phyloP scores from a whole-genome alignment of 768 basidiomycete genomes.

The Pisolithus tinctorius region DNA sequence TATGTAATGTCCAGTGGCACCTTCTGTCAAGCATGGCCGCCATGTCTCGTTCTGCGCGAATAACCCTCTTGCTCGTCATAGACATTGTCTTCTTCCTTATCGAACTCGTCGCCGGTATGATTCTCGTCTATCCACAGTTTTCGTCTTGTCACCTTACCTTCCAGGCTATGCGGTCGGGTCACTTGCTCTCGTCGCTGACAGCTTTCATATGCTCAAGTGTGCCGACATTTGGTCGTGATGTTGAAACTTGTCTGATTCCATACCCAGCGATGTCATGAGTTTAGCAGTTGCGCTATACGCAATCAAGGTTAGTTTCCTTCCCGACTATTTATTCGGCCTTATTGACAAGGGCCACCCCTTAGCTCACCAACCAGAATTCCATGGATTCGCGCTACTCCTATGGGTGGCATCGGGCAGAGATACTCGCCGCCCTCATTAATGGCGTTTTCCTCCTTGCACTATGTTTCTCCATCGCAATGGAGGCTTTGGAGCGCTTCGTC shows the following conservation, averaged over 20 bases:
- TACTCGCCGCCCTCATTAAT: slow-evolving; percentile 90
- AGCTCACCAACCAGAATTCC: slow-evolving; percentile 60
- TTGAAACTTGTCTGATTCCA: slow-evolving; percentile 7
- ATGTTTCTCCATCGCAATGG: slow-evolving; percentile 92
- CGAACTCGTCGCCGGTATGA: slow-evolving; percentile 72
- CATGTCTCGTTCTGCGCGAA: slow-evolving; percentile 64
- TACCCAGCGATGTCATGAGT: slow-evolving; percentile 88
- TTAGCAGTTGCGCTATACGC: slow-evolving; percentile 93
- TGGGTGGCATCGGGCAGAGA: slow-evolving; percentile 99
- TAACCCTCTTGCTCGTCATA: slow-evolving; percentile 71
- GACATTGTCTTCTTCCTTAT: slow-evolving; percentile 84
- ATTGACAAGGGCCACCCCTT: slow-evolving; percentile 7
- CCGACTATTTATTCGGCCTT: slow-evolving; percentile 2
- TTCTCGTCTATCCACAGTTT: slow-evolving; percentile 6
- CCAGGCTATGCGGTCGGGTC: slow-evolving; percentile 93
- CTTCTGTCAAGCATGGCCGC: slow-evolving; percentile 16
- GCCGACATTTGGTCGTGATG: slow-evolving; percentile 17
- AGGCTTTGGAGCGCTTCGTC: slow-evolving; percentile 90
- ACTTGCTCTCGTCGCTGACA: slow-evolving; percentile 91
- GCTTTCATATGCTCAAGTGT: slow-evolving; percentile 98
- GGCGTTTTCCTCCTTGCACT: slow-evolving; percentile 95
- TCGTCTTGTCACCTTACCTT: slow-evolving; percentile 5
- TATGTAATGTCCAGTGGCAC: neutral
- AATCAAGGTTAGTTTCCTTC: slow-evolving; percentile 51
- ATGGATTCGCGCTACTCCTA: slow-evolving; percentile 82